phyloP scores from a whole-genome alignment of 176 grass and related monocot genomes.

The Calamus simplicifolius region DNA sequence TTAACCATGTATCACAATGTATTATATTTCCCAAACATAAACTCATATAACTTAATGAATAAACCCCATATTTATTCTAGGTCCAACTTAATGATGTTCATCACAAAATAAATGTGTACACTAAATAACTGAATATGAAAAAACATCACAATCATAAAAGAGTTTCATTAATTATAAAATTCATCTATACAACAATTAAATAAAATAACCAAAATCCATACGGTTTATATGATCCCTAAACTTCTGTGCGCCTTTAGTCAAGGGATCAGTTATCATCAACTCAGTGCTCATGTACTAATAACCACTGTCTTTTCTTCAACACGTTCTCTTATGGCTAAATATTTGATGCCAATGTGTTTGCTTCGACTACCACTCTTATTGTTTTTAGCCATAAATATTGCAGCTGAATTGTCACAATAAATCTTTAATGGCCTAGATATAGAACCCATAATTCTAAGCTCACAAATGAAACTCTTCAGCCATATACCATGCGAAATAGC shows the following conservation, averaged over 20 bases:
- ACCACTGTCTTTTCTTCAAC: background rate
- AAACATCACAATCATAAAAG: too few relatives aligned
- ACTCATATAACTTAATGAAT: too few relatives aligned
- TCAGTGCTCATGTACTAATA: background rate
- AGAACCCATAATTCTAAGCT: background rate
- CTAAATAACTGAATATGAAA: too few relatives aligned
- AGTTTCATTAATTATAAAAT: too few relatives aligned
- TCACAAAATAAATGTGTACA: too few relatives aligned
- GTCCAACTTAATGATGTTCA: too few relatives aligned
- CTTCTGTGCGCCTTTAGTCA: background rate
- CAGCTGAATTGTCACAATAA: too few relatives aligned
- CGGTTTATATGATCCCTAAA: background rate
- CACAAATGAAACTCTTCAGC: background rate
- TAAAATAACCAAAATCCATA: background rate
- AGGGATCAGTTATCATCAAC: background rate
- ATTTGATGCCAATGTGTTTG: background rate
- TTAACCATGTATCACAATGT: too few relatives aligned
- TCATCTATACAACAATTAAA: too few relatives aligned
- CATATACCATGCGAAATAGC: background rate
- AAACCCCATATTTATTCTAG: too few relatives aligned
- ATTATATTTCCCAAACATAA: too few relatives aligned
- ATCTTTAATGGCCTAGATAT: background rate
- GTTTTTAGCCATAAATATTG: too few relatives aligned
- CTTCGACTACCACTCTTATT: background rate
- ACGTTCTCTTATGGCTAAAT: background rate